Evolutionary conservation across 768 basidiomycete genomes (phyloP), one percentile per base, ranked within the genome.

Genomic region (Boletus vinaceobasis): DNA sequence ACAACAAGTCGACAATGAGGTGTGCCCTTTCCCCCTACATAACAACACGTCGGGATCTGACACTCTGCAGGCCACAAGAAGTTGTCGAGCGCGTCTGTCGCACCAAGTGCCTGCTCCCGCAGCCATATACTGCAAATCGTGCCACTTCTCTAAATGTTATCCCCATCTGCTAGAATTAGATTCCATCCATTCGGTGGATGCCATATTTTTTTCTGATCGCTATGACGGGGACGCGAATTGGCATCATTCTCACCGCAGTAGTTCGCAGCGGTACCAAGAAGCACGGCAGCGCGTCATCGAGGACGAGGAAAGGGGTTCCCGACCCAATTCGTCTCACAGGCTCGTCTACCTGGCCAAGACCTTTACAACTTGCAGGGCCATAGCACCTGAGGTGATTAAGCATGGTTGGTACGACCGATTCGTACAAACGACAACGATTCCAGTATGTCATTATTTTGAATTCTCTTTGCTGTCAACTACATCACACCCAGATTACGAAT

Each of bases 371-470:
- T 84, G 82, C 63, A 76, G 71, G 40, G 80, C 86, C 2, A 51
- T 78, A 15, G 77, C 78, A 56, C 39, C 58, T 9, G 60, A 68
- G 8, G 67, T 67, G 32, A 71, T 77, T n/a, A 68, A 64, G 40
- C 65, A 67, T 21, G 88, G 88, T 4, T 89, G 82, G 80, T 90
- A 90, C 60, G 88, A 90, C 55, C 61, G 64, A 50, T 65, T 62
- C 46, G 52, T 52, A 39, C 64, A 64, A 53, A 45, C 55, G 5
- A 47, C 43, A n/a, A 39, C 43, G 17, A 58, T 62, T 29, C 71
- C 70, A 3, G 70, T 73, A 40, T 57, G 66, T 62, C 4, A 19
- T 43, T 43, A 19, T 23, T 23, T 21, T 0, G 1, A 29, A 17
- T 39, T 2, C 19, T 19, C 8, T 23, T 14, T 31, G 43, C 15